Conservation (phyloP, 2,329 filamentous ascomycete genomes). For the Coniochaeta hoffmannii region DNA sequence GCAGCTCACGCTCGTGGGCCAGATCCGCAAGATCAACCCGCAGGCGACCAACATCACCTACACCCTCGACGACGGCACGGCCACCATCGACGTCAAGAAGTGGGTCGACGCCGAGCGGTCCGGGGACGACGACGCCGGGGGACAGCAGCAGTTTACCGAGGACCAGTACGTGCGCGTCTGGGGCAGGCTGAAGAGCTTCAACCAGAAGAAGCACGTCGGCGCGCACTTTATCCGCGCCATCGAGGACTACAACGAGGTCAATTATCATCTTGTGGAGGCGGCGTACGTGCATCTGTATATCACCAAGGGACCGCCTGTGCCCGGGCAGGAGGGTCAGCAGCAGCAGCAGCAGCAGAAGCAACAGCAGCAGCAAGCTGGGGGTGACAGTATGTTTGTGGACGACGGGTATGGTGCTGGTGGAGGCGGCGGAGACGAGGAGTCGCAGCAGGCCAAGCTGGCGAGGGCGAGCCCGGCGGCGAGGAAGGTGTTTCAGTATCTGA, state of each 20-base stretch:
- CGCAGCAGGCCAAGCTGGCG: slow-evolving; percentile 27
- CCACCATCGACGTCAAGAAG: slow-evolving; percentile 82
- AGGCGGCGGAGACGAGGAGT: slow-evolving; percentile 25
- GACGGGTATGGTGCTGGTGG: slow-evolving; percentile 31
- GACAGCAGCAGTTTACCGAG: slow-evolving; percentile 50
- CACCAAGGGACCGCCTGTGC: slow-evolving; percentile 56
- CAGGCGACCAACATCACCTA: slow-evolving; percentile 90
- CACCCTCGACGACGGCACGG: slow-evolving; percentile 91
- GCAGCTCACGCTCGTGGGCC: slow-evolving; percentile 79
- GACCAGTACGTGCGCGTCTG: slow-evolving; percentile 80
- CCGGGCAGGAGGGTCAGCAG: slow-evolving; percentile 18
- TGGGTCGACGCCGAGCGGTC: slow-evolving; percentile 66
- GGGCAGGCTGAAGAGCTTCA: slow-evolving; percentile 77
- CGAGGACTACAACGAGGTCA: slow-evolving; percentile 83
- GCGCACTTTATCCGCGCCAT: slow-evolving; percentile 76
- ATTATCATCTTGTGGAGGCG: slow-evolving; percentile 85
- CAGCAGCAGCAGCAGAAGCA: slow-evolving; percentile 23
- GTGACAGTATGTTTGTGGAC: slow-evolving; percentile 49
- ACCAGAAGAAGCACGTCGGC: slow-evolving; percentile 73
- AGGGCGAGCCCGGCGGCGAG: slow-evolving; percentile 50
- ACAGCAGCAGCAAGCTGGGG: slow-evolving; percentile 25
- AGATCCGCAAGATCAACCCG: slow-evolving; percentile 79
- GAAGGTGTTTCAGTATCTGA: slow-evolving; percentile 66
- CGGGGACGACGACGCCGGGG: slow-evolving; percentile 40
- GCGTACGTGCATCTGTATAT: slow-evolving; percentile 83